phyloP scores from a whole-genome alignment of 306 rosid species.

The Quercus dentata region DNA sequence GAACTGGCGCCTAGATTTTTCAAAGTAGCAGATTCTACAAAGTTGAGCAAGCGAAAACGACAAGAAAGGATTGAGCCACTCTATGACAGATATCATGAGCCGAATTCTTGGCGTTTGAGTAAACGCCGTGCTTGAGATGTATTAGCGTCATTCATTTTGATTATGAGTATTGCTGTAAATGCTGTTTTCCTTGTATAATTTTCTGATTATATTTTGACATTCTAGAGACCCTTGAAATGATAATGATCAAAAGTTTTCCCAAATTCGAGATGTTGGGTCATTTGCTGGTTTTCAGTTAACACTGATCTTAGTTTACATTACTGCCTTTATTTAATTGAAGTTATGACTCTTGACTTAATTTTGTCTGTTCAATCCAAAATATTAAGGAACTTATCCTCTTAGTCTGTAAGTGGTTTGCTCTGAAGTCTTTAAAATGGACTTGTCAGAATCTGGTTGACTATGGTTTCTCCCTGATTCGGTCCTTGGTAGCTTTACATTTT shows the following conservation, averaged over 20 bases:
- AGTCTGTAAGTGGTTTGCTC: not conserved
- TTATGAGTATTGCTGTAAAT: conserved; percentile 11
- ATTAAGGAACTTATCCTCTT: not conserved
- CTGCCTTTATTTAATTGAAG: not conserved
- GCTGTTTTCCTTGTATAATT: conserved; percentile 10
- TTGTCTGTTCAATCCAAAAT: not conserved
- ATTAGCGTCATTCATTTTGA: not conserved
- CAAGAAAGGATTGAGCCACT: too few species aligned
- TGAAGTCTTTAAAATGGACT: not conserved
- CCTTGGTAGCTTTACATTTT: not conserved
- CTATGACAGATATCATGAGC: conserved; percentile 90
- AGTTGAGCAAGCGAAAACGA: too few species aligned
- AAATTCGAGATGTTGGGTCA: not conserved
- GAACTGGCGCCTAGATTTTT: conserved; percentile 85
- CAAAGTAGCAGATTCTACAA: conserved; percentile 49
- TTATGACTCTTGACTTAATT: not conserved
- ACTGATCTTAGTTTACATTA: not conserved
- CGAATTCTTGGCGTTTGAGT: conserved; percentile 91
- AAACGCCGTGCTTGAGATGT: conserved; percentile 69
- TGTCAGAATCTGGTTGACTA: not conserved
- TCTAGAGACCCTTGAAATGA: not conserved
- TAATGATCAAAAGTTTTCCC: not conserved
- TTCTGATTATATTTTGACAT: not conserved
- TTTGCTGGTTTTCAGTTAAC: not conserved
- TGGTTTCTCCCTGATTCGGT: not conserved